Evolutionary conservation across 352 stramenopile genomes (phyloP), one percentile per base, ranked within the genome.

Genomic region (Blastocystis hominis): DNA sequence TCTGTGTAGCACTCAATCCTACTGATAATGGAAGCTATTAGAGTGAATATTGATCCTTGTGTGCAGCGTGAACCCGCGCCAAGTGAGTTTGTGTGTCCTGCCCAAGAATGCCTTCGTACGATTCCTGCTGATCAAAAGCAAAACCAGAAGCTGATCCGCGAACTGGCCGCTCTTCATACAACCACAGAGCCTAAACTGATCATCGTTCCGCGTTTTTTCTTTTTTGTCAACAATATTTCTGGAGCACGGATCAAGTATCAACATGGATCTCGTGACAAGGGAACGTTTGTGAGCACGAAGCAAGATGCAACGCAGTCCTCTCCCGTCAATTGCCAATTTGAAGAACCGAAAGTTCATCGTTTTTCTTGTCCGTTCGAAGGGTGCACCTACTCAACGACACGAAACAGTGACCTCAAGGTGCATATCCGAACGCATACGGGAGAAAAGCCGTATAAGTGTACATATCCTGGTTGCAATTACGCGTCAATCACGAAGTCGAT

Each of bases 371-470:
- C 72, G 5, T 84, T 68, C 44, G 72, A 84, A 53, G 53, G 62
- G 20, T 87, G 77, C 30, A 78, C 77, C 0, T 87, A 87, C 53
- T 75, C 77, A 47, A 87, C 77, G 7, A 87, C 34, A 17, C 62
- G 62, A 10, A 87, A 87, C 24, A 87, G 77, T 46, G 62, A 87
- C 77, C 46, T 87, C 46, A 75, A 87, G 34, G 66, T 78, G n/a
- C 77, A 87, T 24, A 75, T 87, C 46, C 77, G 77, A 40, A 87
- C 77, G 38, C 77, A 87, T 47, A 87, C 77, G 1, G 77, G 77
- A 64, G 77, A 87, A 47, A 87, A 87, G 55, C 77, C 77, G 7
- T 87, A 87, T 47, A 87, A 87, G 46, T 87, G 77, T 61, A 36
- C 77, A 5, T 87, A 66, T 64, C 77, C 77, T 9, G 77, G 77